A percentile compares a stretch with the other conserved stretches of the same genome.
phyloP scores from a whole-genome alignment of 2,329 filamentous ascomycete genomes.

The Chrysoporthe deuterocubensis region DNA sequence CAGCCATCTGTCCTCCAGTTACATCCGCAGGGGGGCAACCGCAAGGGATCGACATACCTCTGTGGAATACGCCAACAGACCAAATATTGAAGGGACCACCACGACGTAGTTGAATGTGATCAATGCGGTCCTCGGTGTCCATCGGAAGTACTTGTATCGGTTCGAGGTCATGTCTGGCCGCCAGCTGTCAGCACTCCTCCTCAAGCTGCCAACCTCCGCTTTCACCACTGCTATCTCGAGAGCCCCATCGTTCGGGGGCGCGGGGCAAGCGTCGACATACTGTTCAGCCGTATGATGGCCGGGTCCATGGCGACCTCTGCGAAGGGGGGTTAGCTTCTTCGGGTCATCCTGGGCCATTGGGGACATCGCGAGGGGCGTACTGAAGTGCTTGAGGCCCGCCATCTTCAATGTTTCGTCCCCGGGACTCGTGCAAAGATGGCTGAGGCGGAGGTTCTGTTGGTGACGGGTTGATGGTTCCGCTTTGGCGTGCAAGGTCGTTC shows the following conservation, averaged over 20 bases:
- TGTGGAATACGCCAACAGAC: constrained; percentile 75
- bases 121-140: constrained; percentile 82
- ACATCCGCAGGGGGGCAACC: constrained; percentile 27
- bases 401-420: constrained; percentile 41
- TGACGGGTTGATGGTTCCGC: constrained; percentile 4
- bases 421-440: constrained; percentile 28
- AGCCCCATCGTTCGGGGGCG: neutral
- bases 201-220: neutral
- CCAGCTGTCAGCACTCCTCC: constrained; percentile 10
- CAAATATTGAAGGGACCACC: constrained; percentile 72
- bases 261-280: constrained; percentile 41
- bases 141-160: constrained; percentile 94
- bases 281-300: constrained; percentile 49
- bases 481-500: neutral
- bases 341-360: constrained; percentile 24
- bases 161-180: constrained; percentile 76
- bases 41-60: constrained; percentile 68
- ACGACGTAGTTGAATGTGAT: constrained; percentile 78
- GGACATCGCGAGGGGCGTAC: constrained; percentile 36
- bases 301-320: constrained; percentile 53
- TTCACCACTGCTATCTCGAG: neutral
- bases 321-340: constrained; percentile 36
- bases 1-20: neutral
- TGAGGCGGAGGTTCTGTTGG: constrained; percentile 10
- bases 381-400: constrained; percentile 49